Evolutionary conservation across 179 eudicot species (phyloP).

Genomic region (Patellifolia procumbens): DNA sequence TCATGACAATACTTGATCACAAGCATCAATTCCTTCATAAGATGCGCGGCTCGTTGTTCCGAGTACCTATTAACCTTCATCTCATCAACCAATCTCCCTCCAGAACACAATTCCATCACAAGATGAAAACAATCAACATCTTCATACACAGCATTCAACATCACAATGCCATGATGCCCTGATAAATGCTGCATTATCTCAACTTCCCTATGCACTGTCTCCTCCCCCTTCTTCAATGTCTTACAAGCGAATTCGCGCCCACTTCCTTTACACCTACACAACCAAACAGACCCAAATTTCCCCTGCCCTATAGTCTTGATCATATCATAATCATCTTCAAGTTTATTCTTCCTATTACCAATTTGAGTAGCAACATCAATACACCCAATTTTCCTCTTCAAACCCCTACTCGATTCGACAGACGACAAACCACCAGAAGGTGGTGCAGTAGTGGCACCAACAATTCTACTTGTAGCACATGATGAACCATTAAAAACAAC

Average conservation of each 20-base stretch:
- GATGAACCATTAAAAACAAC: constrained; percentile 31
- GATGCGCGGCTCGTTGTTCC: constrained; percentile 75
- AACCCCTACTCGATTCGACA: constrained; percentile 57
- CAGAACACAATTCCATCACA: constrained; percentile 92
- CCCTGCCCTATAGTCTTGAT: constrained; percentile 69
- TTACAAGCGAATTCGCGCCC: constrained; percentile 85
- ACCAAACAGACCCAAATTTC: constrained; percentile 90
- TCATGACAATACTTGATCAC: constrained; percentile 95
- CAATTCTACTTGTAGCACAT: constrained; percentile 49
- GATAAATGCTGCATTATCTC: constrained; percentile 99
- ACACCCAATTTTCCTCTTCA: constrained; percentile 95
- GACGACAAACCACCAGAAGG: constrained; percentile 57
- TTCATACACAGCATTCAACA: constrained; percentile 81
- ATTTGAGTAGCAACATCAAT: constrained; percentile 78
- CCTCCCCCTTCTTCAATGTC: constrained; percentile 85
- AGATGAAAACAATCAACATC: constrained; percentile 79
- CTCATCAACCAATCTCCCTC: constrained; percentile 92
- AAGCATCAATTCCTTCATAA: constrained; percentile 82
- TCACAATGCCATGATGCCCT: constrained; percentile 86
- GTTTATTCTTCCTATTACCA: constrained; percentile 75
- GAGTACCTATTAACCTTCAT: constrained; percentile 70
- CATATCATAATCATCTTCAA: constrained; percentile 63
- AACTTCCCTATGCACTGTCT: constrained; percentile 87
- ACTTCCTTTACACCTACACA: constrained; percentile 62
- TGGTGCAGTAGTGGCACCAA: constrained; percentile 73